Conservation (phyloP, 1,284 basidiomycete genomes). For the Tilletia indica region DNA sequence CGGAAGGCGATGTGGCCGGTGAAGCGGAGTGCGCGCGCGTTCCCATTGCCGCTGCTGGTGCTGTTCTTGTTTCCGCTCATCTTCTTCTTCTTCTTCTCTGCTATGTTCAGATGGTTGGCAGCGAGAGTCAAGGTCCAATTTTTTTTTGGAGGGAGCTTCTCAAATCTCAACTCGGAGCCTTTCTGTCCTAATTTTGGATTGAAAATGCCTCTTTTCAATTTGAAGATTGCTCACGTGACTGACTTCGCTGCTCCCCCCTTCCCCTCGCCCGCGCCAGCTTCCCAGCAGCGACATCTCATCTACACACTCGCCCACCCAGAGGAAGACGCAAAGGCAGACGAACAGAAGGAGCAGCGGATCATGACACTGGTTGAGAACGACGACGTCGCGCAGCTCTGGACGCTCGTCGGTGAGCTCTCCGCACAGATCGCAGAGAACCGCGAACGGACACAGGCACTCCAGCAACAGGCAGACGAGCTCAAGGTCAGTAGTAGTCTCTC, state of each 20-base stretch:
- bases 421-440: constrained; percentile 79
- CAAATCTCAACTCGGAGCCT: constrained; percentile 7
- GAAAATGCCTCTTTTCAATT: too few relatives aligned
- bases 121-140: neutral
- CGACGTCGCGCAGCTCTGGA: constrained; percentile 48
- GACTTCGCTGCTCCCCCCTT: too few relatives aligned
- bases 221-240: too few relatives aligned
- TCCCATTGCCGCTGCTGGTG: neutral
- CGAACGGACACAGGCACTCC: constrained; percentile 71
- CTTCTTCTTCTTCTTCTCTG: neutral
- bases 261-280: too few relatives aligned
- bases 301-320: neutral
- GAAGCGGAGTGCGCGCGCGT: constrained; percentile 57
- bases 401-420: constrained; percentile 51
- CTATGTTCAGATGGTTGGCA: neutral
- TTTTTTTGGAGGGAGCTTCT: neutral
- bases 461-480: constrained; percentile 72
- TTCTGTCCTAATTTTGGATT: neutral
- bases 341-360: neutral
- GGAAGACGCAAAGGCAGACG: neutral
- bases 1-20: constrained; percentile 81
- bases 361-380: constrained; percentile 43
- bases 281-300: too few relatives aligned
- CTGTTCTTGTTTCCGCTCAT: constrained; percentile 1
- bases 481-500: constrained; percentile 67